A percentile compares a stretch with the other conserved stretches of the same genome.
Evolutionary conservation across 2,329 filamentous ascomycete species (phyloP).

Genomic region (Fulvia fulva): DNA sequence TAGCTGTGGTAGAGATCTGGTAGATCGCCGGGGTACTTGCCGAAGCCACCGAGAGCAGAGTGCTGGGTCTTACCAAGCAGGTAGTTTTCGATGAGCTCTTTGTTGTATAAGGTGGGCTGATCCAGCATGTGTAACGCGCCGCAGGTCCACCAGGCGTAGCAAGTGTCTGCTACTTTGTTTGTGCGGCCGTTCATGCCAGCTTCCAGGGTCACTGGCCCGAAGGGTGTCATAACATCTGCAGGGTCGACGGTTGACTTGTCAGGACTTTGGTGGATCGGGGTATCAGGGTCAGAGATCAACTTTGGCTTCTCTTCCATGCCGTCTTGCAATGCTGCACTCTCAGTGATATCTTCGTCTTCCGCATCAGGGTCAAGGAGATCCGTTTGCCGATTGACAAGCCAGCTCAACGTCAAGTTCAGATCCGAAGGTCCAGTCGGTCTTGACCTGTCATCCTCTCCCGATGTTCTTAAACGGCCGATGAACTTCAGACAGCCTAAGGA

Average conservation of each 20-base stretch:
- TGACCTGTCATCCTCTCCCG: constrained; percentile 1
- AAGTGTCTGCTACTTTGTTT: constrained; percentile 92
- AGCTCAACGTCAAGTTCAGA: constrained; percentile 39
- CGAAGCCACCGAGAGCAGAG: constrained; percentile 54
- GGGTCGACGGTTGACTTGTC: constrained; percentile 17
- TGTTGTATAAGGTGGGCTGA: constrained; percentile 18
- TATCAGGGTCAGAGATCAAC: background rate
- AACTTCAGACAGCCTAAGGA: constrained; percentile 74
- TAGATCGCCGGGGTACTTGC: constrained; percentile 44
- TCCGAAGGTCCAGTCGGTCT: constrained; percentile 34
- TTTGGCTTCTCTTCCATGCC: background rate
- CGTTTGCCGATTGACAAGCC: constrained; percentile 48
- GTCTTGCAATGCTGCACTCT: background rate
- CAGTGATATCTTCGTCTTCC: constrained; percentile 5
- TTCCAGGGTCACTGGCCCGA: constrained; percentile 8
- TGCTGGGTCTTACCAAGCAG: constrained; percentile 85
- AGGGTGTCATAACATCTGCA: constrained; percentile 7
- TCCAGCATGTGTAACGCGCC: constrained; percentile 49
- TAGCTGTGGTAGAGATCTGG: constrained; percentile 82
- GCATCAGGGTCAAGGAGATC: constrained; percentile 37
- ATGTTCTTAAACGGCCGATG: constrained; percentile 56
- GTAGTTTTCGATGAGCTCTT: constrained; percentile 55
- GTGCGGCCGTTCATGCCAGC: constrained; percentile 83
- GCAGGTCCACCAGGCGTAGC: constrained; percentile 89
- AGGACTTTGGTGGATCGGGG: constrained; percentile 24